Percentiles rank a stretch among this genome's conserved stretches.
These are phyloP conservation scores for Margaritispora aquatica DNA, from an alignment of 495 filamentous ascomycete species.

Conservation along the genomic window DNA sequence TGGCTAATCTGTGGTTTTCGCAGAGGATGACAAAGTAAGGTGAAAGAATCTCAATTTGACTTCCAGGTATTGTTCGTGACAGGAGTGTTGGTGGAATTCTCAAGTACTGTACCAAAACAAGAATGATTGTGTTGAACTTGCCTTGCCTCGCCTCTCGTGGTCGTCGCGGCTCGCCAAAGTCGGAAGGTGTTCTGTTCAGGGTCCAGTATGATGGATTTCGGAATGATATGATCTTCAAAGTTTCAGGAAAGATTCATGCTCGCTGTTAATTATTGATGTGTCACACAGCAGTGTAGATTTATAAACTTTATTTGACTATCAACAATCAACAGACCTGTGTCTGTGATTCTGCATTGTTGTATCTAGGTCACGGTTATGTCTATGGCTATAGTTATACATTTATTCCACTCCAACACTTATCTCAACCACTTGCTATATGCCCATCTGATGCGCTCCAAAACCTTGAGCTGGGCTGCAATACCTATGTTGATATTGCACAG, in stretches of 20 bases:
- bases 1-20: background rate
- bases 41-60: background rate
- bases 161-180: conserved; percentile 2
- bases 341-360: background rate
- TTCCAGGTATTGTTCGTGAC: background rate
- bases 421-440: conserved; percentile 75
- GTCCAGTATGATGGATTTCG: background rate
- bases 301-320: background rate
- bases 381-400: background rate
- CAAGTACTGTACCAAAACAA: background rate
- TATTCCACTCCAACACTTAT: background rate
- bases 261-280: background rate
- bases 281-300: background rate
- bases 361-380: background rate
- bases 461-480: conserved; percentile 63
- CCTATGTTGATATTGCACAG: conserved; percentile 70
- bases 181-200: background rate
- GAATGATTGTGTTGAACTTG: background rate
- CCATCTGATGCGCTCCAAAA: conserved; percentile 78
- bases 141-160: background rate
- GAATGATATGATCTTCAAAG: background rate
- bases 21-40: background rate
- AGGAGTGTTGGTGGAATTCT: background rate
- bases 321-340: background rate
- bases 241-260: background rate